Conservation (phyloP, 1,284 basidiomycete species). For the Ustilago vetiveriae region DNA sequence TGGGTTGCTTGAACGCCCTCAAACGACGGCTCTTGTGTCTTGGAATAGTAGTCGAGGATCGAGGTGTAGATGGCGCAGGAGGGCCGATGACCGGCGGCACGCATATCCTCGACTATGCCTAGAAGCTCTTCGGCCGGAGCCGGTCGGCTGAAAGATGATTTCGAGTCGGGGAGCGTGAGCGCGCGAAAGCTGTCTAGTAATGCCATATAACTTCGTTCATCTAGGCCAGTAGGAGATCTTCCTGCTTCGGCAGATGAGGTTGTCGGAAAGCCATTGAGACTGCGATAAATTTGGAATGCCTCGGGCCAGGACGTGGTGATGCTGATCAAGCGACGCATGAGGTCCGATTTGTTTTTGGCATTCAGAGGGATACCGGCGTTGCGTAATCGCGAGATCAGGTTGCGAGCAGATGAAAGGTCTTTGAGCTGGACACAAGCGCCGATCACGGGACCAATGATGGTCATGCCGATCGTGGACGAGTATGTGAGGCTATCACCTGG, state of each 20-base stretch:
- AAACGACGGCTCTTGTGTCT: conserved; percentile 24
- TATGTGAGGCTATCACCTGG: not conserved
- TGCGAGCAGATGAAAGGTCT: conserved; percentile 29
- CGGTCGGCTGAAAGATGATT: conserved; percentile 31
- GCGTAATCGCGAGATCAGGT: conserved; percentile 27
- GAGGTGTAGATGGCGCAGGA: conserved; percentile 77
- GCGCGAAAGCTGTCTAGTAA: conserved; percentile 20
- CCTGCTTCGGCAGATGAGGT: not conserved
- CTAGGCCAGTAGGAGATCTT: conserved; percentile 1
- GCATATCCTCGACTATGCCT: conserved; percentile 85
- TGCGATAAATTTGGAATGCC: conserved; percentile 40
- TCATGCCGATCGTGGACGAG: not conserved
- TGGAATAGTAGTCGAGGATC: conserved; percentile 73
- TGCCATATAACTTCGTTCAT: conserved; percentile 19
- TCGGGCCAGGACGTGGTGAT: conserved; percentile 39
- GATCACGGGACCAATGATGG: conserved; percentile 35
- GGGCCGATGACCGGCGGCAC: conserved; percentile 73
- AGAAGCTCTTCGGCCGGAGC: conserved; percentile 77
- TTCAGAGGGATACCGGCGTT: conserved; percentile 16
- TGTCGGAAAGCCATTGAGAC: conserved; percentile 15
- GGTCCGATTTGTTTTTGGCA: conserved; percentile 9
- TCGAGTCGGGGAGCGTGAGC: conserved; percentile 12
- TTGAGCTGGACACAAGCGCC: conserved; percentile 43
- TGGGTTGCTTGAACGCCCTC: conserved; percentile 75
- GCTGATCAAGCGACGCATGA: conserved; percentile 25